A percentile compares a stretch with the other conserved stretches of the same genome.
Evolutionary conservation across 1,139 yeast species (phyloP).

Genomic region (Suhomyces atakaporum): DNA sequence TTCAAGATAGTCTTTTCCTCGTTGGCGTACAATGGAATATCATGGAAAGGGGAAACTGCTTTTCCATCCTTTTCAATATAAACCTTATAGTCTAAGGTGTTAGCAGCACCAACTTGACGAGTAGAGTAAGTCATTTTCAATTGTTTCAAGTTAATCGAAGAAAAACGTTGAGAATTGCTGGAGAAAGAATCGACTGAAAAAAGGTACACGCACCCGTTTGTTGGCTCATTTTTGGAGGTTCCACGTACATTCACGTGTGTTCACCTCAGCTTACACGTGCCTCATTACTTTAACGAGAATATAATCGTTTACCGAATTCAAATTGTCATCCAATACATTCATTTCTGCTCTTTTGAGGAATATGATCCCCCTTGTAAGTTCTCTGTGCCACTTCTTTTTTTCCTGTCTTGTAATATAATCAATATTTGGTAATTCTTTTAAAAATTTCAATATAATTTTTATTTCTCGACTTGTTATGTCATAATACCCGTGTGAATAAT

Average conservation of each 20-base stretch:
- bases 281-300: slow-evolving; percentile 15
- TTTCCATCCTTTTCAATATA: slow-evolving; percentile 60
- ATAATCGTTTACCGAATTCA: slow-evolving; percentile 11
- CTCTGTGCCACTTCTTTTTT: slow-evolving; percentile 29
- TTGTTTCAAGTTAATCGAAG: not conserved
- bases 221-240: slow-evolving; percentile 3
- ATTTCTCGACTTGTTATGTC: slow-evolving; percentile 38
- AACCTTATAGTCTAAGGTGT: slow-evolving; percentile 89
- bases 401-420: slow-evolving; percentile 4
- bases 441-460: slow-evolving; percentile 30
- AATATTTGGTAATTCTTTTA: slow-evolving; percentile 13
- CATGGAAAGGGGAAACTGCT: slow-evolving; percentile 82
- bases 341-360: slow-evolving; percentile 61
- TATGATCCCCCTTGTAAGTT: slow-evolving; percentile 56
- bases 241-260: slow-evolving; percentile 10
- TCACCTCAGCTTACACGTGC: slow-evolving; percentile 6
- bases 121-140: slow-evolving; percentile 62
- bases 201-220: slow-evolving; percentile 3
- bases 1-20: slow-evolving; percentile 64
- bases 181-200: not conserved
- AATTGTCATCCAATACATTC: slow-evolving; percentile 34
- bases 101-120: slow-evolving; percentile 88
- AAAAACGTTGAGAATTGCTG: not conserved
- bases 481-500: slow-evolving; percentile 38
- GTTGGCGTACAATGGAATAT: slow-evolving; percentile 76